Evolutionary conservation across 257 asterid genomes (phyloP), one percentile per base, ranked within the genome.

Genomic region (Nicotiana paniculata): DNA sequence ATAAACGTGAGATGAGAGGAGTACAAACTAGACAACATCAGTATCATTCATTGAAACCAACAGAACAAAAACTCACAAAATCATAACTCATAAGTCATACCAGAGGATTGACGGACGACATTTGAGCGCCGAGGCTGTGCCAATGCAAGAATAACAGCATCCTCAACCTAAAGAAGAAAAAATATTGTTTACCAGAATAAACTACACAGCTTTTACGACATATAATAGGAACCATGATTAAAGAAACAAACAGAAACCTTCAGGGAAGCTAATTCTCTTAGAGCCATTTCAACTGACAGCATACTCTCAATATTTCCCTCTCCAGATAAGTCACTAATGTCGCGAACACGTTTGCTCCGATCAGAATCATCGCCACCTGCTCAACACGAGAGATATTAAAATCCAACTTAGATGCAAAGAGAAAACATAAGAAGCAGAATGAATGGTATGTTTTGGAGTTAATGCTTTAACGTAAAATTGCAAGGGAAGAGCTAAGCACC

Each of bases 221-320:
- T 59, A 15, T 79, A 51, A 74, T 63, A 18, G 10, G 79, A 68
- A 43, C 51, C 51, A 43, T 80, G 21, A 62, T 26, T n/a, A 82
- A 76, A 6, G 33, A 67, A 84, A 79, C 58, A 58, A 39, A 80
- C 24, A 64, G 58, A 64, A 67, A 95, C 99, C 99, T 96, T 96
- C 81, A 96, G 90, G 82, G 99, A 94, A 84, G 98, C 97, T 83
- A 96, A 86, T 88, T 96, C 99, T 87, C 92, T 93, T 77, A 94
- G 91, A 79, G 97, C 99, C 99, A 96, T 96, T 91, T 96, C 99
- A 84, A 96, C 99, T 16, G 99, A 90, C 84, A 96, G 98, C 99
- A 94, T 96, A 85, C 92, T 96, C 90, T 96, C 99, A 68, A 96
- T 94, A 88, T 93, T 96, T 89, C 99, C 99, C 88, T 96, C 99